These are phyloP conservation scores for Apostasia shenzhenica DNA, from an alignment of 106 monocot species.

Conservation along the genomic window DNA sequence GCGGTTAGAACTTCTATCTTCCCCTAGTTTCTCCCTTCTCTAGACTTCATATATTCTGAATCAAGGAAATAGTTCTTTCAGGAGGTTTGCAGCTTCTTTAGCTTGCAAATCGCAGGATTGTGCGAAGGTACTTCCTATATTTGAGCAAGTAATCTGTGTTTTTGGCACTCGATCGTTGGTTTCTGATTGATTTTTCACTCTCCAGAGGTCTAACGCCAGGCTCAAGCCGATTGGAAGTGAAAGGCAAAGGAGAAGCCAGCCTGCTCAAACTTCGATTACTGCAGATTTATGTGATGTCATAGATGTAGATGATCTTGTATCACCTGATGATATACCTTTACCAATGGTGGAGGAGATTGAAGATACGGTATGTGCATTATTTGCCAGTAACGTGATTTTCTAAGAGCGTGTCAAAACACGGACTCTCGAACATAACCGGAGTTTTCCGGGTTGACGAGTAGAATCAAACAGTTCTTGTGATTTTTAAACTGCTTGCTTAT, in stretches of 20 bases:
- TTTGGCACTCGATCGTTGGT: background rate
- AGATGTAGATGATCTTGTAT: constrained; percentile 35
- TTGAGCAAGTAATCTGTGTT: background rate
- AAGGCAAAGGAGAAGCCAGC: constrained; percentile 28
- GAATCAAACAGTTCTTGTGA: no score
- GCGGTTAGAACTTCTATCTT: constrained; percentile 28
- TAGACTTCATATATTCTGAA: background rate
- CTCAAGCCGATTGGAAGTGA: constrained; percentile 32
- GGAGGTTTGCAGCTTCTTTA: constrained; percentile 64
- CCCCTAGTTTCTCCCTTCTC: background rate
- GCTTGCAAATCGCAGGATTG: constrained; percentile 37
- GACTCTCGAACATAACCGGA: no score
- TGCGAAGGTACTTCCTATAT: constrained; percentile 32
- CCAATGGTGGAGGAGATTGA: constrained; percentile 58
- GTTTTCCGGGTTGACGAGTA: no score
- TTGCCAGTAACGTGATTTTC: background rate
- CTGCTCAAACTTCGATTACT: constrained; percentile 2
- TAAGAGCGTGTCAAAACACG: background rate
- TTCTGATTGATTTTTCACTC: background rate
- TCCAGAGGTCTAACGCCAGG: constrained; percentile 4
- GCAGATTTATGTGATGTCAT: constrained; percentile 16
- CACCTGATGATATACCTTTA: constrained; percentile 34
- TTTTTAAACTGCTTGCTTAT: no score
- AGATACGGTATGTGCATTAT: constrained; percentile 31
- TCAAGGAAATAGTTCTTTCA: constrained; percentile 18